Base-by-base conservation (phyloP, 345 rosid genomes). In the Acer campestre region DNA sequence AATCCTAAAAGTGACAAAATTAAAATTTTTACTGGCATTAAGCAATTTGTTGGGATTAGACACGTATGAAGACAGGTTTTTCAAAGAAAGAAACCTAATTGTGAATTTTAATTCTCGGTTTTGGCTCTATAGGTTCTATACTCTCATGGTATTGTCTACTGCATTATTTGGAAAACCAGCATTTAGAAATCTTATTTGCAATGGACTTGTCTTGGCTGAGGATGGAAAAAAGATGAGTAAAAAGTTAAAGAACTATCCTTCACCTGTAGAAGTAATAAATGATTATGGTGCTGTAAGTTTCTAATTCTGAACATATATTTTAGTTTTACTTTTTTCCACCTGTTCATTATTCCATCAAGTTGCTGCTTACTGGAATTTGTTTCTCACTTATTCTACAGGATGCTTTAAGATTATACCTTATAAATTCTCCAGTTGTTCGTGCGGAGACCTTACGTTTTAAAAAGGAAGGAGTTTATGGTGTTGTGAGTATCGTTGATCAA, bases 191-290 rank as follows among this genome's bases (percentile, higher is more conserved):
- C 90, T 97, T 62, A 89, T 97, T 65, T 97, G 99, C 91, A 97
- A 94, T 83, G 99, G 99, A 62, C 98, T 91, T 81, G 98, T 97
- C 48, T 90, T 94, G 78, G 98, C 96, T 27, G 96, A 93, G 80
- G 99, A 97, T 90, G 99, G 99, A 65, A 97, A 90, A 84, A 97
- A 97, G 90, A 97, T 97, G 99, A 85, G 92, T 86, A 94, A 97
- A 84, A 94, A 86, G 71, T 82, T 94, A 83, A 89, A 82, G 82
- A 97, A 97, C 75, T 97, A 94, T 82, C 99, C 99, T 31, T 88
- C 95, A 16, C 99, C 99, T 48, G 73, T 88, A 82, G 95, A 97
- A 17, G 94, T 97, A 74, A 94, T 97, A 67, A 78, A 90, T 86
- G 96, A 93, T 66, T 90, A 94, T 75, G 99, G 99, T 66, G 99